These are phyloP conservation scores for Hordeum vulgare DNA, from an alignment of 176 grass and related monocot species.

Conservation along the genomic window DNA sequence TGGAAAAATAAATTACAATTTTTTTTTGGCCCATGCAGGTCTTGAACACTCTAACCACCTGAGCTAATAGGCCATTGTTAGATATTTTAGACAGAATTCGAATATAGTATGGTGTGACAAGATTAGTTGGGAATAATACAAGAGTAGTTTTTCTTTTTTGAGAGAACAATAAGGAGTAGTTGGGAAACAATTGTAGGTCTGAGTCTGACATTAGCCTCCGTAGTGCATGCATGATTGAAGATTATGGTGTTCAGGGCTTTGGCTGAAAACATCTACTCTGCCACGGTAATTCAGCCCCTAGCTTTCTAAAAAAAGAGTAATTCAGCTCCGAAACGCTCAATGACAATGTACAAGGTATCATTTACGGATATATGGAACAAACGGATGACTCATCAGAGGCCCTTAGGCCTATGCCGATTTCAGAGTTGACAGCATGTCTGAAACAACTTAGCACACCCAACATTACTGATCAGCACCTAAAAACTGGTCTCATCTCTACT, in stretches of 20 bases:
- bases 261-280: too few species aligned
- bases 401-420: background rate
- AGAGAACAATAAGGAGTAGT: too few species aligned
- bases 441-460: background rate
- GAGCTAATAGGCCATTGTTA: slow-evolving; percentile 59
- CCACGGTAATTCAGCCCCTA: too few species aligned
- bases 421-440: background rate
- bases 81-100: fast-evolving
- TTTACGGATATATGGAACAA: background rate
- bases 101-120: too few species aligned
- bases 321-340: background rate
- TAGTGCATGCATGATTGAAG: background rate
- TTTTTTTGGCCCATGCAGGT: slow-evolving; percentile 92
- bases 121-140: too few species aligned
- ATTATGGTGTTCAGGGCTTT: background rate
- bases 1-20: too few species aligned
- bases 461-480: background rate
- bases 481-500: background rate
- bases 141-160: too few species aligned
- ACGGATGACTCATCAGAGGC: background rate
- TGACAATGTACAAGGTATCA: background rate
- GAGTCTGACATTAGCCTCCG: fast-evolving
- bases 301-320: too few species aligned
- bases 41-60: slow-evolving; percentile 96
- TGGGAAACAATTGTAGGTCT: too few species aligned